These are phyloP conservation scores for Eucalyptus camaldulensis DNA, from an alignment of 345 rosid species.

Conservation along the genomic window DNA sequence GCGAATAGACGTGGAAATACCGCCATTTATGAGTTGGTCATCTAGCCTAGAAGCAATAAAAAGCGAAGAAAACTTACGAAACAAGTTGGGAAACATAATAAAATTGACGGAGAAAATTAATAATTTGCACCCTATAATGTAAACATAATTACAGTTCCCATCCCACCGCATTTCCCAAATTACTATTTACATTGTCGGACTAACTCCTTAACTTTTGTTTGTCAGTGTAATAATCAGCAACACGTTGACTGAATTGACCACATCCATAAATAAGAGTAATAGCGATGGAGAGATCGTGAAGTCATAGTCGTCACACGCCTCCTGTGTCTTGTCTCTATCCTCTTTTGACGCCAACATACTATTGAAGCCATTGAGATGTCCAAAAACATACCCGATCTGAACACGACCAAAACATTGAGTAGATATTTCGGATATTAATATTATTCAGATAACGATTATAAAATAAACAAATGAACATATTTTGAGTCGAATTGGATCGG, in stretches of 20 bases:
- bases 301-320: too few species aligned
- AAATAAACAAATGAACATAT: too few species aligned
- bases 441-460: too few species aligned
- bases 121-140: background rate
- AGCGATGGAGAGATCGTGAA: background rate
- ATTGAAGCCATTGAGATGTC: background rate
- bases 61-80: too few species aligned
- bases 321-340: too few species aligned
- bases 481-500: accelerated
- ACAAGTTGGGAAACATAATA: background rate
- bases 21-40: background rate
- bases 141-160: background rate
- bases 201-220: background rate
- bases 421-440: too few species aligned
- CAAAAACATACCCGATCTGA: too few species aligned
- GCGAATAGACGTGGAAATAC: background rate
- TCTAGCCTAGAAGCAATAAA: background rate
- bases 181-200: background rate
- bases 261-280: background rate
- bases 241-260: background rate
- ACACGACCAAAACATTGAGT: too few species aligned
- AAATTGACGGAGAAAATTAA: too few species aligned
- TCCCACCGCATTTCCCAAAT: background rate
- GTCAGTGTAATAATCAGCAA: background rate
- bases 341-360: too few species aligned